Evolutionary conservation across 2,329 filamentous ascomycete species (phyloP), one percentile per base, ranked within the genome.

Genomic region (Pseudocercospora pini-densiflorae): DNA sequence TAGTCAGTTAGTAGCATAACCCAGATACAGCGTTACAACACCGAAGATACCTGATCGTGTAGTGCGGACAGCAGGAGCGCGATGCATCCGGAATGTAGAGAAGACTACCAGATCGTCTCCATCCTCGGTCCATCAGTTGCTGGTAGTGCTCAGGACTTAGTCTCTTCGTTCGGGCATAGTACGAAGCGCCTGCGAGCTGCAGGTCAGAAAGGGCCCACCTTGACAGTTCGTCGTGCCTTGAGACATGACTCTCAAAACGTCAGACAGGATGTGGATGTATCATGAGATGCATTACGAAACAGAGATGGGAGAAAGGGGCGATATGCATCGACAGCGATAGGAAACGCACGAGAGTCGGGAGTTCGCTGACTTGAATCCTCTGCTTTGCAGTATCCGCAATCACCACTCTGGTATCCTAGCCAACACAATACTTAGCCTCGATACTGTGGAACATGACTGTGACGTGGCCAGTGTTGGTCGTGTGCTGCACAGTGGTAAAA

Each of bases 41-140:
- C 10, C 21, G 21, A 24, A 54, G 76, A 61, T 72, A 83, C 82
- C 81, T 88, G 62, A 95, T 89, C 0, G 91, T 93, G 77, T 94
- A 98, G 76, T 97, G 93, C 53, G 94, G 93, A 78, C 95, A 99
- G 75, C 95, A 99, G 68, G 93, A 92, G 64, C 89, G 85, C 65
- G 86, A 86, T 73, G 92, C 89, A 78, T 95, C 90, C 14, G 92
- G 92, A 67, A 92, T 88, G 79, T 95, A 95, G 58, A 95, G 82
- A 8, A 93, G 82, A 29, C 81, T 87, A 16, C 85, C 85, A 45
- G 84, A 85, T 71, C 84, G 86, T 77, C 92, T 89, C 91, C 91
- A 95, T 68, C 89, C 91, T 70, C 90, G 87, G 77, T 93, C 87
- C 53, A 94, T 81, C 43, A 95, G 82, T 51, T 77, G 81, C 77